Evolutionary conservation across 2,329 filamentous ascomycete genomes (phyloP).

Genomic region (Phoma sp.): DNA sequence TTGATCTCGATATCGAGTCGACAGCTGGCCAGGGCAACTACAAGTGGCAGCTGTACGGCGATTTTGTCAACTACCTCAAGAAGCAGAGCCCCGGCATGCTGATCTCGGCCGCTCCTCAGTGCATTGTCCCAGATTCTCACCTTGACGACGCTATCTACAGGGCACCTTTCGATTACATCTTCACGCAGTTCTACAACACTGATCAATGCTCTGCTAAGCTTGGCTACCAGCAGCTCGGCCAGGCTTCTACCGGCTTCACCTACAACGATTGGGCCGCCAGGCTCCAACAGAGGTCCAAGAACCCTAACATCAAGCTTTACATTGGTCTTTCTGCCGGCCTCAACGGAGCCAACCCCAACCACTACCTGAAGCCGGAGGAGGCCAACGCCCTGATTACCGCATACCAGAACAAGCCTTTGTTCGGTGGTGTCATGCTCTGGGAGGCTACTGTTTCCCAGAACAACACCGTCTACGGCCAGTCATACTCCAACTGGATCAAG

Average conservation of each 20-base stretch:
- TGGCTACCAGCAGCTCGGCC: conserved; percentile 38
- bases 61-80: conserved; percentile 58
- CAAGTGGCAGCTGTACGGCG: conserved; percentile 52
- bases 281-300: conserved; percentile 50
- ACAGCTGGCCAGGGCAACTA: conserved; percentile 31
- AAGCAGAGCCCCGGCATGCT: conserved; percentile 49
- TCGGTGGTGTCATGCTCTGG: conserved; percentile 68
- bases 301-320: conserved; percentile 57
- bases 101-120: conserved; percentile 62
- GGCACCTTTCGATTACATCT: conserved; percentile 60
- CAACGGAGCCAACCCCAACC: conserved; percentile 32
- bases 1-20: conserved; percentile 58
- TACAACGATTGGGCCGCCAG: conserved; percentile 52
- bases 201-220: conserved; percentile 56
- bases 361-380: conserved; percentile 57
- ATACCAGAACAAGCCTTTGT: conserved; percentile 45
- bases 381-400: conserved; percentile 54
- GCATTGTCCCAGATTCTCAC: conserved; percentile 55
- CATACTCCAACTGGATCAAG: conserved; percentile 59
- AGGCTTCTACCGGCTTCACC: conserved; percentile 51
- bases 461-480: conserved; percentile 53
- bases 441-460: conserved; percentile 59
- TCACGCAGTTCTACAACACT: conserved; percentile 65
- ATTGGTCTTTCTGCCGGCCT: conserved; percentile 55
- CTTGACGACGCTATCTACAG: conserved; percentile 54